Conservation (phyloP, 768 basidiomycete species). For the Tylopilus rubrobrunneus region DNA sequence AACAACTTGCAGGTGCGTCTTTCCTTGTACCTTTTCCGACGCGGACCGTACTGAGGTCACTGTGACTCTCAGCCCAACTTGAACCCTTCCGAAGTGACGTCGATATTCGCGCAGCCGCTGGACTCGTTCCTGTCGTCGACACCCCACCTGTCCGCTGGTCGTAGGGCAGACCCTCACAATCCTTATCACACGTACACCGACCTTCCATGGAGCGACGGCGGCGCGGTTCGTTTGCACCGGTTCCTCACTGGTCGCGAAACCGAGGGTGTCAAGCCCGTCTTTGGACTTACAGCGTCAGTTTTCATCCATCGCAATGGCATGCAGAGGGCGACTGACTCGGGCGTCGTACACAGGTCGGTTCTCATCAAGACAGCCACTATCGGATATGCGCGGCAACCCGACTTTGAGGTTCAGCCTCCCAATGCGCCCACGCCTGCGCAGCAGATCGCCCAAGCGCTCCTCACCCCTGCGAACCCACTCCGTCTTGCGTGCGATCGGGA, state of each 20-base stretch:
- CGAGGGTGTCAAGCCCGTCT: constrained; percentile 84
- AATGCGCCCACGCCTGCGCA: constrained; percentile 38
- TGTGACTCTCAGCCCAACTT: constrained; percentile 58
- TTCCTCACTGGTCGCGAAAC: constrained; percentile 87
- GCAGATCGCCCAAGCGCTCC: constrained; percentile 43
- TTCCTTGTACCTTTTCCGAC: not conserved
- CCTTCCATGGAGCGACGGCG: constrained; percentile 39
- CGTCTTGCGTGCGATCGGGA: constrained; percentile 26
- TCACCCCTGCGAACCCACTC: constrained; percentile 21
- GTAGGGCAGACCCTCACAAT: constrained; percentile 41
- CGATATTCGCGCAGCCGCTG: constrained; percentile 85
- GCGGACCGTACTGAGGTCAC: not conserved
- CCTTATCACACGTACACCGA: constrained; percentile 68
- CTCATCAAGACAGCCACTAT: constrained; percentile 46
- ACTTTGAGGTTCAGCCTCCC: constrained; percentile 42
- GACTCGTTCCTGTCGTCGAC: constrained; percentile 61
- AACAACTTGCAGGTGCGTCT: constrained; percentile 59
- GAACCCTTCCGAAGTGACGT: constrained; percentile 73
- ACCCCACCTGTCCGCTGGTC: constrained; percentile 56
- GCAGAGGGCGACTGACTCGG: not conserved
- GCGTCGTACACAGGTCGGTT: constrained; percentile 37
- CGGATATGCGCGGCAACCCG: constrained; percentile 45
- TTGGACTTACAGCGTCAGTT: constrained; percentile 81
- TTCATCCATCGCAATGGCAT: not conserved
- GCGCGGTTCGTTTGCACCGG: constrained; percentile 53